Conservation (phyloP, 2,329 filamentous ascomycete genomes). For the Neonectria magnoliae region DNA sequence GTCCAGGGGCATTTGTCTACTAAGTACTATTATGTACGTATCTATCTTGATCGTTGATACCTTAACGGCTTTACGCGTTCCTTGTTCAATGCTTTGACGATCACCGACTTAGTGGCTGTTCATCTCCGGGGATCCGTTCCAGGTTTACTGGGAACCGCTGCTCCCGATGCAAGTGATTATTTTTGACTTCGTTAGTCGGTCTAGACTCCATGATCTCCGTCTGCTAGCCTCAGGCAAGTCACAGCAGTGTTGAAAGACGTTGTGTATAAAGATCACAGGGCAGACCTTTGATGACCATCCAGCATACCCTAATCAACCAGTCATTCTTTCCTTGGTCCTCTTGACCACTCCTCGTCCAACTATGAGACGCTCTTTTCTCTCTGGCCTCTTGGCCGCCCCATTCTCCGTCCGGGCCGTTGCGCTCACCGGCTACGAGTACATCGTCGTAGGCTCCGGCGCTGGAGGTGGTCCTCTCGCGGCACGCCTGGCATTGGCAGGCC, state of each 20-base stretch:
- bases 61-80: background rate
- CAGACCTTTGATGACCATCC: background rate
- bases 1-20: background rate
- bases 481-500: conserved; percentile 66
- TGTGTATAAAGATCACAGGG: background rate
- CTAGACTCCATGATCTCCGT: background rate
- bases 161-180: background rate
- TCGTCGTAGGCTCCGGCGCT: conserved; percentile 70
- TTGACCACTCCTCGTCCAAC: background rate
- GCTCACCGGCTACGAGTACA: conserved; percentile 59
- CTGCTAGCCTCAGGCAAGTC: background rate
- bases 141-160: background rate
- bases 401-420: conserved; percentile 30
- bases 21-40: no score
- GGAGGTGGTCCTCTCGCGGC: conserved; percentile 68
- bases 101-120: background rate
- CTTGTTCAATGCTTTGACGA: background rate
- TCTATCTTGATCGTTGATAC: no score
- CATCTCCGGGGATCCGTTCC: background rate
- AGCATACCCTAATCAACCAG: background rate
- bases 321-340: background rate
- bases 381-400: conserved; percentile 14
- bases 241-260: background rate
- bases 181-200: background rate
- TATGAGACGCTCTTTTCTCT: background rate